Base-by-base conservation (phyloP, 352 stramenopile genomes). In the Globisporangium canariense region DNA sequence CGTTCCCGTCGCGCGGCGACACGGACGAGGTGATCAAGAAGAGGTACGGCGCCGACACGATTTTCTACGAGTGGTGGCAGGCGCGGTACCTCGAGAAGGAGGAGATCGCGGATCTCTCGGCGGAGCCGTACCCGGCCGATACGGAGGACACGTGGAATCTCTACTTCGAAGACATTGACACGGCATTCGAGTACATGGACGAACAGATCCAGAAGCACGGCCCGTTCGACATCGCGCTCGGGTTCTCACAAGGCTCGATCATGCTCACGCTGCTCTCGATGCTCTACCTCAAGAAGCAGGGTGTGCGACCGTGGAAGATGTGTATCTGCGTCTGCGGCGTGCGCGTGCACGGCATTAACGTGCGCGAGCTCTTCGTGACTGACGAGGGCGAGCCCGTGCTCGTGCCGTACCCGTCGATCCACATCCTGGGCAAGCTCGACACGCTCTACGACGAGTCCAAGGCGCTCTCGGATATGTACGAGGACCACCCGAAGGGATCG, bases 161-260 rank as follows among this genome's bases (percentile, higher is more conserved):
- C 53, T 28, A 58, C 22, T 75, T 80, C 41, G 69, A 77, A 18
- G 66, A 77, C 49, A 60, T 82, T 25, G 65, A 82, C 16, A 45
- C 62, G 22, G 69, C 76, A 43, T 38, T 87, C 28, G 67, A 70
- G 58, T 79, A 74, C 64, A 71, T 86, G 61, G 60, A 77, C n/a
- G 60, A 67, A 5, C 60, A 82, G 61, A 64, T 89, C 18, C 51
- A 67, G 13, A 49, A 63, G 25, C 53, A 78, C 10, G 77, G 76
- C 2, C 76, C 77, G 14, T 79, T 83, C 38, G 79, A 89, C 60
- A 71, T 83, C 32, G 71, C 81, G 10, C 60, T 85, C 25, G 77
- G 78, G 1, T 89, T 89, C 58, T 89, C 78, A 3, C 80, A 89
- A 47, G 80, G 80, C 41, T 69, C 76, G 3, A 74, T 76, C 46